These are phyloP conservation scores for Euphorbia pulcherrima DNA, from an alignment of 345 rosid genomes.

Conservation along the genomic window DNA sequence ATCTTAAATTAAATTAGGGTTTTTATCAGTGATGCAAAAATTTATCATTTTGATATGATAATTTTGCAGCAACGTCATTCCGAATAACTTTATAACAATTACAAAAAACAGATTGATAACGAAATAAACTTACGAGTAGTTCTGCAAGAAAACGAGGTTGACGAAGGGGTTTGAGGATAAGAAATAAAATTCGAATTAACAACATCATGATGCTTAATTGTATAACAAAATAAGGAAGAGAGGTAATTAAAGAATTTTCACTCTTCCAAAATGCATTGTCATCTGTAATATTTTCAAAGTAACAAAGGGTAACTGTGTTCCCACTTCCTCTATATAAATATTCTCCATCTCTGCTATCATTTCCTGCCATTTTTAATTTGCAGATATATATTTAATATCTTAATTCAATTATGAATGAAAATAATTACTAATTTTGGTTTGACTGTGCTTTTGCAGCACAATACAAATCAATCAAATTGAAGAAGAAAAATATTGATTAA, in stretches of 20 bases:
- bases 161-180: conserved; percentile 11
- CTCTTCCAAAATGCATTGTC: conserved; percentile 17
- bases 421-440: neutral
- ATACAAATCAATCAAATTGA: neutral
- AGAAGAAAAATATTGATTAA: neutral
- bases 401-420: too few relatives aligned
- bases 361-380: neutral
- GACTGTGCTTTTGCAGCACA: neutral
- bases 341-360: neutral
- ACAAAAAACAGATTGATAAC: too few relatives aligned
- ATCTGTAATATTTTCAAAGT: conserved; percentile 9
- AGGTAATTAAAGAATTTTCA: conserved; percentile 10
- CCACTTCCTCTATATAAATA: neutral
- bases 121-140: conserved; percentile 8
- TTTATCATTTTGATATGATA: too few relatives aligned
- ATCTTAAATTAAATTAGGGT: too few relatives aligned
- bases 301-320: neutral
- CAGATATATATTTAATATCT: neutral
- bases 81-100: too few relatives aligned
- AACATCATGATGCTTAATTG: conserved; percentile 15
- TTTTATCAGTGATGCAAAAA: too few relatives aligned
- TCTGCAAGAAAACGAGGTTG: conserved; percentile 23
- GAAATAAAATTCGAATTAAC: neutral
- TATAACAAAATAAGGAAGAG: conserved; percentile 12
- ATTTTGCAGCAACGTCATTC: too few relatives aligned